These are phyloP conservation scores for Ustilago esculenta DNA, from an alignment of 1,284 basidiomycete genomes.

Conservation along the genomic window DNA sequence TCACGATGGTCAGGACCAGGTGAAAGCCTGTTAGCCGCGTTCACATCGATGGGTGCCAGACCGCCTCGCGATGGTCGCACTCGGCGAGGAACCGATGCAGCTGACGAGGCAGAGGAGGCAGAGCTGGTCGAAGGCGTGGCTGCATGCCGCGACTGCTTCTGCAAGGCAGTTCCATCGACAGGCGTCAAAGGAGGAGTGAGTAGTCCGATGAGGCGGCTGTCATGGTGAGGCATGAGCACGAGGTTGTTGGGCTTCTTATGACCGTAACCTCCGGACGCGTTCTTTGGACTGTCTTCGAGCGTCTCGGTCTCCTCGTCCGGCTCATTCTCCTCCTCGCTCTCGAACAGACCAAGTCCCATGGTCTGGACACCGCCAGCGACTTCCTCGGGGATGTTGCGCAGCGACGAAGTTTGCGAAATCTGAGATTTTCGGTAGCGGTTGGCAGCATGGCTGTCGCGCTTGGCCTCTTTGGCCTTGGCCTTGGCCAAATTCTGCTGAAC, in stretches of 20 bases:
- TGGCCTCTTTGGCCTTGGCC: constrained; percentile 32
- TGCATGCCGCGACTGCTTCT: constrained; percentile 32
- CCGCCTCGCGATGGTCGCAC: constrained; percentile 14
- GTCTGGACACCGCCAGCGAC: constrained; percentile 24
- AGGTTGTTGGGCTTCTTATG: constrained; percentile 25
- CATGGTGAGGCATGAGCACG: constrained; percentile 26
- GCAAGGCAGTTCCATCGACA: constrained; percentile 14
- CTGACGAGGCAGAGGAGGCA: constrained; percentile 20
- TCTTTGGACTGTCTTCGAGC: constrained; percentile 23
- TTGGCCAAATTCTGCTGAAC: constrained; percentile 45
- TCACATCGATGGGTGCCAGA: constrained; percentile 32
- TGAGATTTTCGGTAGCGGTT: constrained; percentile 27
- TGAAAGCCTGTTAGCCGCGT: constrained; percentile 32
- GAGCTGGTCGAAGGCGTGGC: constrained; percentile 34
- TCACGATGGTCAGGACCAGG: constrained; percentile 14
- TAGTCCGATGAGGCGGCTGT: constrained; percentile 21
- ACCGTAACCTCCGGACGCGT: background rate
- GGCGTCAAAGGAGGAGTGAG: constrained; percentile 45
- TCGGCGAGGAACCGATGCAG: constrained; percentile 18
- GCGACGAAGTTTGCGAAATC: constrained; percentile 38
- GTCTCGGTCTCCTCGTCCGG: constrained; percentile 26
- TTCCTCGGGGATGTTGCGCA: constrained; percentile 43
- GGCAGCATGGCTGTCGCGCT: constrained; percentile 39
- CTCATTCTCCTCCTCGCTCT: constrained; percentile 32
- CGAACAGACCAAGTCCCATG: constrained; percentile 41